Evolutionary conservation across 2,329 filamentous ascomycete genomes (phyloP).

Genomic region (Amylocarpus encephaloides): DNA sequence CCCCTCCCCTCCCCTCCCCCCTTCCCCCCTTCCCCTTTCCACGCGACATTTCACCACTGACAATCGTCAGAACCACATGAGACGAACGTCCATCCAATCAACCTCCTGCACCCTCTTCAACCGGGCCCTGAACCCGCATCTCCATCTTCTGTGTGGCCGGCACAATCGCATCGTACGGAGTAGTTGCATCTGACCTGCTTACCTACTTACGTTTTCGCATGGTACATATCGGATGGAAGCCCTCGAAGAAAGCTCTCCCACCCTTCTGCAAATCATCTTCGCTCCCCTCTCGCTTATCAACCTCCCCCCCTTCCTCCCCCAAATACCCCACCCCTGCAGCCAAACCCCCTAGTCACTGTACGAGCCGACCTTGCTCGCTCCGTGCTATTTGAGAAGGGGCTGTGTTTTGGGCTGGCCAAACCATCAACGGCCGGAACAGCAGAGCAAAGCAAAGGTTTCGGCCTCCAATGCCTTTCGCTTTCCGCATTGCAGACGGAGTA

Average conservation of each 20-base stretch:
- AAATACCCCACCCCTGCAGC: no score
- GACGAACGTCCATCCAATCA: neutral
- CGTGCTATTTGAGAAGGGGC: conserved; percentile 2
- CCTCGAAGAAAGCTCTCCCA: no score
- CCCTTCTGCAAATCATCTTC: no score
- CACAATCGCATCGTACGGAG: neutral
- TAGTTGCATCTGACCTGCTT: neutral
- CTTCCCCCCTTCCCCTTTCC: neutral
- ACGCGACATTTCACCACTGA: neutral
- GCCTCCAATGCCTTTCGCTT: neutral
- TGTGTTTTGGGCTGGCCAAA: neutral
- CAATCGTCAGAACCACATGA: neutral
- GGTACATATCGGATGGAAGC: neutral
- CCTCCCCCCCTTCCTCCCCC: no score
- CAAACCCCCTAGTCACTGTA: no score
- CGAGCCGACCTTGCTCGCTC: neutral
- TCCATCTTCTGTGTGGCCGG: neutral
- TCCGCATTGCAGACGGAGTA: neutral
- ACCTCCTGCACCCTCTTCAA: neutral
- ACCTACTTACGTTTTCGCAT: neutral
- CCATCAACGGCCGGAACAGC: neutral
- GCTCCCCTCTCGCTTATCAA: no score
- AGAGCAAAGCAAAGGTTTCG: neutral
- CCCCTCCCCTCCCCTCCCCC: no score
- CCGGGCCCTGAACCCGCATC: neutral